Evolutionary conservation across 306 rosid genomes (phyloP), one percentile per base, ranked within the genome.

Genomic region (Crataegus laevigata): DNA sequence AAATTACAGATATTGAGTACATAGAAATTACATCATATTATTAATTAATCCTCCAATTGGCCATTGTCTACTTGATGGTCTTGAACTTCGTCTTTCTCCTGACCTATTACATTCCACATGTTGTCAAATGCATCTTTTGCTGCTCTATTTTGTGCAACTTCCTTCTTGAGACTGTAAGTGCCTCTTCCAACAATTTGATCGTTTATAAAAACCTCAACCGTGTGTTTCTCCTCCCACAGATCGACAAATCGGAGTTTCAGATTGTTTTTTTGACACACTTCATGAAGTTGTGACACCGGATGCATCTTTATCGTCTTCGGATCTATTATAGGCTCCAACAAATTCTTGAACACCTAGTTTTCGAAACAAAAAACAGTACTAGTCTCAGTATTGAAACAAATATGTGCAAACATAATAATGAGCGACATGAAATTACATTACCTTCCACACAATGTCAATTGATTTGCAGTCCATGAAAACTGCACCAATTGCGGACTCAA

Each of bases 401-500:
- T 57, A 57, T 57, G 62, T 22, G 62, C 54, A 15, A 47, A 47
- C 21, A 47, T 15, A 15, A 47, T 47, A 47, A 47, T 6, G 54
- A 47, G 54, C 54, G 62, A 22, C 62, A 10, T 11, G 65, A 25
- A 5, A 55, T 47, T 47, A 17, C 21, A 47, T 47, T 76, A 89
- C 96, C 87, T 45, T 66, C 96, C 96, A 88, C 10, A 83, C 96
- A 0, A 17, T 61, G 21, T 90, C 88, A 4, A 82, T 12, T 5
- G 82, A 79, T 73, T 76, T 54, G 42, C 75, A 73, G 55, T 90
- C 96, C 25, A 87, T 64, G 73, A 77, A 90, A 51, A 90, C 79
- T 0, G 96, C 93, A 3, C 93, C 96, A 0, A 86, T 78, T 0
- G 81, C 51, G 3, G 93, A 88, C 72, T 90, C 91, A 5, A 88